Evolutionary conservation across 1,284 basidiomycete genomes (phyloP).

Genomic region (Sphaerobolus stellatus): DNA sequence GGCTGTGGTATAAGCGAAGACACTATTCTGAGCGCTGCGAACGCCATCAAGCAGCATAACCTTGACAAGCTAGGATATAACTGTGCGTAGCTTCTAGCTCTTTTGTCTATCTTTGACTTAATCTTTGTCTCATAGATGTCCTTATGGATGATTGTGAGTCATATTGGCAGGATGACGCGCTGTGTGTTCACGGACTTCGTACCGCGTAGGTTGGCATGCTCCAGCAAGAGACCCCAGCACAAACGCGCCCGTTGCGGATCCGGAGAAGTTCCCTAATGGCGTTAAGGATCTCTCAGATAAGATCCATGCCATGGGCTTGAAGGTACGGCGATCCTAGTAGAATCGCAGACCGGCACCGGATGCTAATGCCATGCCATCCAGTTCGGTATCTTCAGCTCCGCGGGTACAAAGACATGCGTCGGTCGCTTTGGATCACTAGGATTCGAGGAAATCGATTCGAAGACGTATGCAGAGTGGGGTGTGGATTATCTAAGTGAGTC

Average conservation of each 20-base stretch:
- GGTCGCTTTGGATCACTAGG: slow-evolving; percentile 45
- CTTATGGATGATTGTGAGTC: slow-evolving; percentile 36
- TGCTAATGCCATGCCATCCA: too few species aligned
- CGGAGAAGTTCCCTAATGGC: slow-evolving; percentile 44
- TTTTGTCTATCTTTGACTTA: neutral
- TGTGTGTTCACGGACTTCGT: neutral
- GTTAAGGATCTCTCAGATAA: slow-evolving; percentile 42
- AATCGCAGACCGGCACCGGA: too few species aligned
- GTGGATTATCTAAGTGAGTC: slow-evolving; percentile 42
- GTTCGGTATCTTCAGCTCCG: slow-evolving; percentile 49
- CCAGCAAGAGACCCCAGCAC: slow-evolving; percentile 29
- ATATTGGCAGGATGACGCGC: neutral
- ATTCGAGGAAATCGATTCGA: slow-evolving; percentile 47
- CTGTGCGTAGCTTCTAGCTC: slow-evolving; percentile 24
- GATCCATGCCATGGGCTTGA: slow-evolving; percentile 43
- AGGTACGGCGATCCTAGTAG: slow-evolving; percentile 27
- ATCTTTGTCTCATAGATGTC: slow-evolving; percentile 25
- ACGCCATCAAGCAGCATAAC: slow-evolving; percentile 24
- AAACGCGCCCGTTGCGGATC: slow-evolving; percentile 34
- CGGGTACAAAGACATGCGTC: slow-evolving; percentile 47
- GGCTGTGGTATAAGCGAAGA: slow-evolving; percentile 36
- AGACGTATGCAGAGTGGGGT: slow-evolving; percentile 45
- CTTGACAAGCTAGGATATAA: slow-evolving; percentile 29
- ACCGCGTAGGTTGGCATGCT: slow-evolving; percentile 34
- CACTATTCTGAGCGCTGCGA: slow-evolving; percentile 32